These are phyloP conservation scores for Trichoderma lentiforme DNA, from an alignment of 2,329 filamentous ascomycete genomes.

Conservation along the genomic window DNA sequence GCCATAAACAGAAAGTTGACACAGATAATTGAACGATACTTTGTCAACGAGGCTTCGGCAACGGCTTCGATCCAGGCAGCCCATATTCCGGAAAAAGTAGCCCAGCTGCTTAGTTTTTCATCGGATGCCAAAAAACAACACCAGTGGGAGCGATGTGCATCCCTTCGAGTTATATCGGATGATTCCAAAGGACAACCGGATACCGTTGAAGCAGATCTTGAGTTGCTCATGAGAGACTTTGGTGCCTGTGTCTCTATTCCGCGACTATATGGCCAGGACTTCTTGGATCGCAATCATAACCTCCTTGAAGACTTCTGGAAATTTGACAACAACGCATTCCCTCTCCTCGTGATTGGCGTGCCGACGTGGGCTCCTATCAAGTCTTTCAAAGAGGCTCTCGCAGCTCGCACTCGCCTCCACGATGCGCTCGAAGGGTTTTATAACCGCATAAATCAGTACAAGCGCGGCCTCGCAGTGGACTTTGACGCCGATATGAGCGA, in stretches of 20 bases:
- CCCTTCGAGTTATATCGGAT: background rate
- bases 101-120: conserved; percentile 22
- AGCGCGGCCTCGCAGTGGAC: conserved; percentile 13
- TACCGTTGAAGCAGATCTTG: conserved; percentile 7
- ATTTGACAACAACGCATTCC: conserved; percentile 25
- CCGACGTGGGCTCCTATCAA: conserved; percentile 23
- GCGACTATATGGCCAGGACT: conserved; percentile 24
- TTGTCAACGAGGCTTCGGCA: conserved; percentile 24
- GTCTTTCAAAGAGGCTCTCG: conserved; percentile 21
- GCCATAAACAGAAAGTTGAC: conserved; percentile 16
- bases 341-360: conserved; percentile 23
- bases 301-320: conserved; percentile 24
- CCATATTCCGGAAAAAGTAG: conserved; percentile 16
- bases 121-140: conserved; percentile 9
- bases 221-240: conserved; percentile 21
- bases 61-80: conserved; percentile 23
- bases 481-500: conserved; percentile 21
- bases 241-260: conserved; percentile 26
- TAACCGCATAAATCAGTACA: background rate
- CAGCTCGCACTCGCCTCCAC: conserved; percentile 21
- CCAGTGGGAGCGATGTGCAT: conserved; percentile 23
- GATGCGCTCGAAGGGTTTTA: conserved; percentile 6
- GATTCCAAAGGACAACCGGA: background rate
- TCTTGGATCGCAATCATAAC: conserved; percentile 19
- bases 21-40: conserved; percentile 20